Percentiles rank a stretch among this genome's conserved stretches.
phyloP scores from a whole-genome alignment of 31 red algal species.

The Odonthalia washingtoniensis region DNA sequence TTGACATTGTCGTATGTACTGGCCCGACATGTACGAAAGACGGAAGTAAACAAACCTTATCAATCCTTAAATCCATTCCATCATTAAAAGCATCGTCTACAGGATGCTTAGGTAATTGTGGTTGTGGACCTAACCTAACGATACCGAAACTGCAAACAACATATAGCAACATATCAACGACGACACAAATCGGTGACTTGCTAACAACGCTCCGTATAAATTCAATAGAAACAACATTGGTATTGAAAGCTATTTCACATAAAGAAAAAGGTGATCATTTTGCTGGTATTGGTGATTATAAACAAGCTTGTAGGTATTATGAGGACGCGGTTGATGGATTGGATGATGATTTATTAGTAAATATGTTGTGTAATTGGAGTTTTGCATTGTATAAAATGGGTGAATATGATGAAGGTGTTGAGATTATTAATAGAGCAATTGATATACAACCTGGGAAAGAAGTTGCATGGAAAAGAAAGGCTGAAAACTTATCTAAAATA shows the following conservation, averaged over 20 bases:
- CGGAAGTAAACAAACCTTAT: no score
- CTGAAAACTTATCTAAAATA: no score
- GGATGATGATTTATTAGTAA: neutral
- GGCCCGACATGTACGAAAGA: neutral
- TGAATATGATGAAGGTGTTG: neutral
- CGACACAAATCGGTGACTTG: neutral
- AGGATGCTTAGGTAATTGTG: conserved; percentile 42
- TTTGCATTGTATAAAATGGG: neutral
- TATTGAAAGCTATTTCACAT: neutral
- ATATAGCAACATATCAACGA: conserved; percentile 1
- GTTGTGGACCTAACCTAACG: conserved; percentile 31
- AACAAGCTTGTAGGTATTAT: neutral
- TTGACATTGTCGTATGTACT: no score
- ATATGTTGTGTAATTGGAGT: conserved; percentile 44
- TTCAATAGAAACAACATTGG: neutral
- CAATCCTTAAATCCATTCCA: no score
- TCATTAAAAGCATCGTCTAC: no score
- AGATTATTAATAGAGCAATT: conserved; percentile 15
- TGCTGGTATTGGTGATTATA: neutral
- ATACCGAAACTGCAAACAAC: neutral
- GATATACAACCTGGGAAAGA: neutral
- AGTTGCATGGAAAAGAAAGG: conserved; percentile 51
- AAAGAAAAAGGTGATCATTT: conserved; percentile 32
- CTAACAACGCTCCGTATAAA: neutral
- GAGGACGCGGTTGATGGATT: conserved; percentile 25